phyloP scores from a whole-genome alignment of 2,329 filamentous ascomycete species.

The Ceratocystis ficicola region DNA sequence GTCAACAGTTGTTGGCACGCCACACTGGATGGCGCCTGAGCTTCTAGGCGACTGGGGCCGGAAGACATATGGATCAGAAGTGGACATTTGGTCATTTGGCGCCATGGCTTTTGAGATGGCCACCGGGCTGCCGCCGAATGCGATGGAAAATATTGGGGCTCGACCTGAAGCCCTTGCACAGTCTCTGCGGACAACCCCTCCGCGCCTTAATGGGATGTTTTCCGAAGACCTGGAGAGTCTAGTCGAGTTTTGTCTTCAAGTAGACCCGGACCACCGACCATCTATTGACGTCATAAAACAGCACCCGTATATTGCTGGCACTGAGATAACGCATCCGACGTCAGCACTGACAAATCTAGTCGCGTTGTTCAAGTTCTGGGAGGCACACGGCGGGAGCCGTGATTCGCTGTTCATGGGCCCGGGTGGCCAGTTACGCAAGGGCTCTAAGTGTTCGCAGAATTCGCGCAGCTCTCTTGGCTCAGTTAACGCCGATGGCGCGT shows the following conservation, averaged over 20 bases:
- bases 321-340: conserved; percentile 50
- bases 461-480: conserved; percentile 43
- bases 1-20: conserved; percentile 69
- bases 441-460: conserved; percentile 13
- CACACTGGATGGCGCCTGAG: conserved; percentile 79
- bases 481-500: background rate
- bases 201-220: conserved; percentile 59
- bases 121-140: conserved; percentile 62
- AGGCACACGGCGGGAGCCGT: conserved; percentile 58
- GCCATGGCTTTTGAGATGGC: conserved; percentile 73
- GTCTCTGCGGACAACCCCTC: conserved; percentile 49
- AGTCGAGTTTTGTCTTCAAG: conserved; percentile 59
- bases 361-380: conserved; percentile 62
- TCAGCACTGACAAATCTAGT: conserved; percentile 53
- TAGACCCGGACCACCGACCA: conserved; percentile 55
- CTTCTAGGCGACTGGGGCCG: conserved; percentile 46
- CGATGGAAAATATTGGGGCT: conserved; percentile 34
- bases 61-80: conserved; percentile 50
- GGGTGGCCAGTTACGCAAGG: background rate
- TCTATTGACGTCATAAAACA: conserved; percentile 56
- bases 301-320: conserved; percentile 56
- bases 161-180: conserved; percentile 35
- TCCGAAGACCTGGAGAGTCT: conserved; percentile 57
- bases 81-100: conserved; percentile 78
- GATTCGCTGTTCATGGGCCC: conserved; percentile 43